Percentiles rank a stretch among this genome's conserved stretches.
Conservation (phyloP, 83 land plant species). For the Diphasiastrum complanatum region DNA sequence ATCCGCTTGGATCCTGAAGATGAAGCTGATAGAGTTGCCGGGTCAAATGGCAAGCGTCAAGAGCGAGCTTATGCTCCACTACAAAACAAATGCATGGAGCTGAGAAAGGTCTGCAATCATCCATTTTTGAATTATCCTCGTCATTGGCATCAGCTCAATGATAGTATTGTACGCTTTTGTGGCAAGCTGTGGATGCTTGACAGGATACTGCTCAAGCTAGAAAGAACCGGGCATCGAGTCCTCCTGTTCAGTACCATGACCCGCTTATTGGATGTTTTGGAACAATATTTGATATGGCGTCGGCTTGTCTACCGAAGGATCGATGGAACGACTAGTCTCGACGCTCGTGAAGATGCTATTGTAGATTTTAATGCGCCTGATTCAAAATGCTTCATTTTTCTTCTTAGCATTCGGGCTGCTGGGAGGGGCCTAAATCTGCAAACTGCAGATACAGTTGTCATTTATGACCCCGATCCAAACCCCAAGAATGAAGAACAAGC, state of each 20-base stretch:
- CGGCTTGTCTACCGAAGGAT: constrained; percentile 75
- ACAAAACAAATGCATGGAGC: constrained; percentile 97
- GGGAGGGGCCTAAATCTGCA: constrained; percentile 98
- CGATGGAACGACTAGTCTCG: constrained; percentile 96
- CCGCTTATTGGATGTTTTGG: constrained; percentile 88
- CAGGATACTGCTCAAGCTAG: constrained; percentile 85
- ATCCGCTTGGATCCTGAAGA: constrained; percentile 89
- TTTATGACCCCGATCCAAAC: constrained; percentile 99
- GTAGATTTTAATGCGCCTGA: constrained; percentile 87
- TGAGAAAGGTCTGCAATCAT: constrained; percentile 93
- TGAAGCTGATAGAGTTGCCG: constrained; percentile 53
- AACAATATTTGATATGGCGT: constrained; percentile 93
- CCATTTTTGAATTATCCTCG: constrained; percentile 89
- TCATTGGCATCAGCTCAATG: constrained; percentile 57
- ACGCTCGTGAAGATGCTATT: constrained; percentile 93
- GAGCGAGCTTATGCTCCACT: constrained; percentile 74
- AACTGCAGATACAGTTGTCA: constrained; percentile 95
- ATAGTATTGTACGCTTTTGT: constrained; percentile 74
- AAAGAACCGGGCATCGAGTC: constrained; percentile 90
- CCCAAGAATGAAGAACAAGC: constrained; percentile 99
- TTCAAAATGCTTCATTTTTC: constrained; percentile 85
- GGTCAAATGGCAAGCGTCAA: constrained; percentile 66
- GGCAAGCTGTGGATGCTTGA: constrained; percentile 98
- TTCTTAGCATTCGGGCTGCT: constrained; percentile 98
- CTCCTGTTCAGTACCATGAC: constrained; percentile 99